Evolutionary conservation across 108 stramenopile species (phyloP), one percentile per base, ranked within the genome.

Genomic region (Nitzschia sp.): DNA sequence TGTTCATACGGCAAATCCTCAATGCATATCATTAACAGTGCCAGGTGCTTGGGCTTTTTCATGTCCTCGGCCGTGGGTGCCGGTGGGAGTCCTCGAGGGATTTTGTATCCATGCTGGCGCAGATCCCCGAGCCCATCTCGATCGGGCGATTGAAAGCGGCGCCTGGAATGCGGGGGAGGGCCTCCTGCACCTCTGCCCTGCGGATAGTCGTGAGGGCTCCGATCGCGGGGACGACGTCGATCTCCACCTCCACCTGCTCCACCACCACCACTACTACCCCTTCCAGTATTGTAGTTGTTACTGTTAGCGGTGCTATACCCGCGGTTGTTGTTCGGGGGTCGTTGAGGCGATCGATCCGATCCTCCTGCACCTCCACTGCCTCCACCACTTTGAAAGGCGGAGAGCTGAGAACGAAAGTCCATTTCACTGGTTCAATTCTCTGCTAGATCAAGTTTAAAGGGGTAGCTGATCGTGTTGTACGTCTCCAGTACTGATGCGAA

Each of bases 1-100:
- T 89, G 80, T 59, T 92, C 91, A 64, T 84, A 87, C 15, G 91
- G 91, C 34, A 95, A 58, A 54, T 86, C 89, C 53, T 87, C 85
- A 59, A 95, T 95, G n/a, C 78, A 80, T 32, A 95, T 55, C 45
- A 80, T 81, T n/a, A 92, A 54, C 22, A 90, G 38, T 16, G 75
- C 78, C 33, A 92, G 58, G 57, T 94, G 93, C 36, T 75, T 58
- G 55, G 81, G 38, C 71, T 75, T 35, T 9, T 74, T 55, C 31
- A 34, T 2, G 22, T 71, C 38, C 28, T 67, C 29, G 29, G 33
- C 22, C 2, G 63, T 59, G n/a, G 69, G 71, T 16, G 65, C 30
- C 30, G 50, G 44, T 62, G 69, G 70, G 54, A 71, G 30, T 22
- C 59, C 70, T 25, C 67, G 63, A 8, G 72, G 73, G 64, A 80